Evolutionary conservation across 1,284 basidiomycete genomes (phyloP).

Genomic region (Coniferiporia weirii): DNA sequence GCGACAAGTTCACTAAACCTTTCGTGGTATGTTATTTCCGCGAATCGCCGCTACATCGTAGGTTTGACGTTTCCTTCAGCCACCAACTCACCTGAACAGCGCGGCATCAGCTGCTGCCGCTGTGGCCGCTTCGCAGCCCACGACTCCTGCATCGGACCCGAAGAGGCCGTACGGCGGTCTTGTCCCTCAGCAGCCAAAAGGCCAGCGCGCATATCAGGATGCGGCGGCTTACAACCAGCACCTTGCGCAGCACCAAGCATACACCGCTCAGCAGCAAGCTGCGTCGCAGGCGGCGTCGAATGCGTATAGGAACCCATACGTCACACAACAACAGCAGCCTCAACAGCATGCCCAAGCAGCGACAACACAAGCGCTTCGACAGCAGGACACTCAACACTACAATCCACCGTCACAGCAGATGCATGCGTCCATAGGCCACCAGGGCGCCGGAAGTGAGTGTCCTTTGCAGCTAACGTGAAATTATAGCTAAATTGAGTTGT

Average conservation of each 20-base stretch:
- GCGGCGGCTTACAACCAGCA: slow-evolving; percentile 94
- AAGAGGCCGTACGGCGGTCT: slow-evolving; percentile 95
- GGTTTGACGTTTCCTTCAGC: slow-evolving; percentile 9
- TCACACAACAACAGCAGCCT: slow-evolving; percentile 40
- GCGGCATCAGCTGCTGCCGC: slow-evolving; percentile 31
- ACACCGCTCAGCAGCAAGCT: slow-evolving; percentile 77
- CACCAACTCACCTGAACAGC: slow-evolving; percentile 13
- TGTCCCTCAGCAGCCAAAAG: slow-evolving; percentile 73
- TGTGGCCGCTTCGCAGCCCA: slow-evolving; percentile 20
- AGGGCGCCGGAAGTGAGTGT: slow-evolving; percentile 3
- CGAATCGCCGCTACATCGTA: slow-evolving; percentile 5
- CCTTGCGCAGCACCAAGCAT: slow-evolving; percentile 89
- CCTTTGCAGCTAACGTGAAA: not conserved
- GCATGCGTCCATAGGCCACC: slow-evolving; percentile 7
- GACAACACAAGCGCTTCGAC: slow-evolving; percentile 18
- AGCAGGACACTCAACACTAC: slow-evolving; percentile 14
- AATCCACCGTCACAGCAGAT: slow-evolving; percentile 8
- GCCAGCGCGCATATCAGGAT: slow-evolving; percentile 83
- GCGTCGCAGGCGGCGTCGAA: slow-evolving; percentile 61
- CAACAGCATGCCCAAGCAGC: slow-evolving; percentile 29
- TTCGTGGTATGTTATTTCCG: slow-evolving; percentile 63
- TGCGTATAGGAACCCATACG: slow-evolving; percentile 70
- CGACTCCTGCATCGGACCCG: slow-evolving; percentile 44
- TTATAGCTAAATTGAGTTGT: not conserved
- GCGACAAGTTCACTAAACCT: slow-evolving; percentile 88